These are phyloP conservation scores for Typha latifolia DNA, from an alignment of 176 grass and related monocot genomes.

Conservation along the genomic window DNA sequence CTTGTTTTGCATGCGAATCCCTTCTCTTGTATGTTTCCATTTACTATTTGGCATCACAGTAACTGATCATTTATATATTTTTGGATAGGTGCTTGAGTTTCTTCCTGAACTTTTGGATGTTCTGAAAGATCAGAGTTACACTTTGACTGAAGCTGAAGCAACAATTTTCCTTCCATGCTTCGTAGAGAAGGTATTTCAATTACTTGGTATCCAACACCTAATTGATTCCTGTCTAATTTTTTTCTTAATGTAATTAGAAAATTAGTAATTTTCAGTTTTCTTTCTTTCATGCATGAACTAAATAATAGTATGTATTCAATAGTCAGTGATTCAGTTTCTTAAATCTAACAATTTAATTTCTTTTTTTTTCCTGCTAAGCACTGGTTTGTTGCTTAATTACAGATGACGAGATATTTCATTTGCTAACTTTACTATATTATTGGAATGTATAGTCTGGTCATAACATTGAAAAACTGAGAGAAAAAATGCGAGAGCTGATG, in stretches of 20 bases:
- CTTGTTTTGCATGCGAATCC: constrained; percentile 10
- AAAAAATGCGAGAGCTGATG: constrained; percentile 93
- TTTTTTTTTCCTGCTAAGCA: neutral
- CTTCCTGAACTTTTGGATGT: constrained; percentile 88
- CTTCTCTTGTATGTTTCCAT: neutral
- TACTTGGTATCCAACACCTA: neutral
- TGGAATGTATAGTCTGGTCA: constrained; percentile 67
- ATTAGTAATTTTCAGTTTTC: neutral
- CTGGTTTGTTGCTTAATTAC: neutral
- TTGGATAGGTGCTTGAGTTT: constrained; percentile 84
- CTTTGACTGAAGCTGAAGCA: constrained; percentile 87
- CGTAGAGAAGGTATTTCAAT: constrained; percentile 60
- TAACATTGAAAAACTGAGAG: constrained; percentile 97
- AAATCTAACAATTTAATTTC: neutral
- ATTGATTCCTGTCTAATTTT: neutral
- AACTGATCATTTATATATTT: constrained; percentile 11
- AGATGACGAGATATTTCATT: neutral
- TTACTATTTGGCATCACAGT: constrained; percentile 6
- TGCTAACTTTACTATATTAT: neutral
- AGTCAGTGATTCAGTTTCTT: neutral
- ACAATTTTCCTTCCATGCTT: constrained; percentile 93
- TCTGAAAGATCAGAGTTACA: constrained; percentile 85
- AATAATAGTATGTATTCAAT: neutral
- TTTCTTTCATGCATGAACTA: neutral
- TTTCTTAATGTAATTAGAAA: neutral